Evolutionary conservation across 306 rosid species (phyloP).

Genomic region (Trichosanthes cucumerina): DNA sequence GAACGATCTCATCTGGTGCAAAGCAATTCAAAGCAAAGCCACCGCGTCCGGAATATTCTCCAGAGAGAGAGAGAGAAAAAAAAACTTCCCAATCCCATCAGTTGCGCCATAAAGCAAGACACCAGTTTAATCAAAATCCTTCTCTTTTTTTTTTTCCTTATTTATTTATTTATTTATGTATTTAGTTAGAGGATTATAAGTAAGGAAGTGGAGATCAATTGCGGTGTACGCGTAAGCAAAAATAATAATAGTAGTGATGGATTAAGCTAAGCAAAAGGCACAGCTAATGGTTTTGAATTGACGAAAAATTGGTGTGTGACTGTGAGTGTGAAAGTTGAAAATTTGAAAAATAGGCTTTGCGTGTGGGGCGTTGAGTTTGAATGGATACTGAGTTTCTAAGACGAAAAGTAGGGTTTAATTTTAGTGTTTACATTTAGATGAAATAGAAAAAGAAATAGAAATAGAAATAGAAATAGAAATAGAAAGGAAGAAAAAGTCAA

Average conservation of each 20-base stretch:
- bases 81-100: background rate
- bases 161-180: too few relatives aligned
- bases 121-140: background rate
- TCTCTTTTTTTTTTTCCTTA: too few relatives aligned
- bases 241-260: too few relatives aligned
- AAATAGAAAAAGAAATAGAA: background rate
- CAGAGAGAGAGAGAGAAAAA: background rate
- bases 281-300: background rate
- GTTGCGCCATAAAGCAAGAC: background rate
- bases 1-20: background rate
- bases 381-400: background rate
- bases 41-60: conserved; percentile 10
- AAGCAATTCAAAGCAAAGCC: background rate
- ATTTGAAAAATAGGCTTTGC: background rate
- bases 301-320: background rate
- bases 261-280: background rate
- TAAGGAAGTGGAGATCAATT: background rate
- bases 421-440: background rate
- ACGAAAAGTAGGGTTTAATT: background rate
- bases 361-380: conserved; percentile 2
- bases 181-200: background rate
- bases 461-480: background rate
- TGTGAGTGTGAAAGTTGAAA: background rate
- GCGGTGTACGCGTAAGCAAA: background rate
- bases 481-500: background rate